phyloP scores from a whole-genome alignment of 768 basidiomycete species.

The Psilocybe tampanensis region DNA sequence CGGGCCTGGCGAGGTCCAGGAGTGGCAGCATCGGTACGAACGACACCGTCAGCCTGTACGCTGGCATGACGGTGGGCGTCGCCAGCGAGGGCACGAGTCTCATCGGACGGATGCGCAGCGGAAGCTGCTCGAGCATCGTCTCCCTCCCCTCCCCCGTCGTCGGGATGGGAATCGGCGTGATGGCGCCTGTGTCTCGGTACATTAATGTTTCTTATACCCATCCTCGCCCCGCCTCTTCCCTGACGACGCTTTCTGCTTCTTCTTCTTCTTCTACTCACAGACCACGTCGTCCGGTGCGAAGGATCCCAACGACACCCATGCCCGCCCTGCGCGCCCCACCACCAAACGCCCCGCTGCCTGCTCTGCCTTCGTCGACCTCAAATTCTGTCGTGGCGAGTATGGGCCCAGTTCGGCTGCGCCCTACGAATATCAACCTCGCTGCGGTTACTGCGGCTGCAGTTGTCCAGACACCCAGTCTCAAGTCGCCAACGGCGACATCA shows the following conservation, averaged over 20 bases:
- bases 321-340: conserved; percentile 40
- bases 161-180: neutral
- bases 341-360: conserved; percentile 42
- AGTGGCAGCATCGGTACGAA: conserved; percentile 48
- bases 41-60: conserved; percentile 7
- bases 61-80: conserved; percentile 18
- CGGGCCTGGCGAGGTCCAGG: conserved; percentile 41
- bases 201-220: conserved; percentile 2
- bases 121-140: conserved; percentile 43
- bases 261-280: too few species aligned
- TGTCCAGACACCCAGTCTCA: neutral
- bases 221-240: neutral
- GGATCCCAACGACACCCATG: conserved; percentile 31
- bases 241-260: neutral
- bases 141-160: conserved; percentile 6
- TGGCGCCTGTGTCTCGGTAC: conserved; percentile 14
- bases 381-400: neutral
- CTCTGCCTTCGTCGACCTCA: conserved; percentile 19
- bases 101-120: conserved; percentile 57
- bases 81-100: conserved; percentile 42
- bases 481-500: conserved; percentile 15
- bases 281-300: conserved; percentile 41
- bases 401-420: conserved; percentile 10
- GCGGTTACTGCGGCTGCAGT: neutral
- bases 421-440: conserved; percentile 8